Evolutionary conservation across 345 rosid species (phyloP).

Genomic region (Moringa oleifera): DNA sequence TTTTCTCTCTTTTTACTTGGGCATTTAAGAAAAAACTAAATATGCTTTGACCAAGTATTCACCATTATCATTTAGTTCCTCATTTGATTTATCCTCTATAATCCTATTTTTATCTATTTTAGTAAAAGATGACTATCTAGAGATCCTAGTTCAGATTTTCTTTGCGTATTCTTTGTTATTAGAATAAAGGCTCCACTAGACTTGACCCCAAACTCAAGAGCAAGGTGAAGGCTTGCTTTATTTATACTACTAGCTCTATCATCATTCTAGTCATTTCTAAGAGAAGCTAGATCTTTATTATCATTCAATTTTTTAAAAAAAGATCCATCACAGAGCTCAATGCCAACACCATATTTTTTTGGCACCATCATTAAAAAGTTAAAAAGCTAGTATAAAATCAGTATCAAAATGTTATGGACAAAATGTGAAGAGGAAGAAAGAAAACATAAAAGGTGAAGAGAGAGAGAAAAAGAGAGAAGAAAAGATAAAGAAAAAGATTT

Average conservation of each 20-base stretch:
- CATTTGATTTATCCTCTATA: conserved; percentile 67
- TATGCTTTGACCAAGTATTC: conserved; percentile 95
- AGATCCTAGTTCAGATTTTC: conserved; percentile 74
- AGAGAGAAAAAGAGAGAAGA: too few species aligned
- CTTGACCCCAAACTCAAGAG: conserved; percentile 83
- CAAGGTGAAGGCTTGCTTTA: conserved; percentile 96
- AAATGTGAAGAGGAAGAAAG: too few species aligned
- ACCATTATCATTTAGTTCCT: conserved; percentile 90
- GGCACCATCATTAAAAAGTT: conserved; percentile 39
- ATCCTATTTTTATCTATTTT: conserved; percentile 57
- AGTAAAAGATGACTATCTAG: conserved; percentile 65
- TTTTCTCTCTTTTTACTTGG: too few species aligned
- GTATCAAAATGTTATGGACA: too few species aligned
- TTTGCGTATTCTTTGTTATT: conserved; percentile 58
- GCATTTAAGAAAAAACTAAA: conserved; percentile 89
- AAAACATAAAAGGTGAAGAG: too few species aligned
- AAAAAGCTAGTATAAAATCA: conserved; percentile 61
- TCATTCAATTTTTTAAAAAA: conserved; percentile 47
- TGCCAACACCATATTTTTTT: conserved; percentile 30
- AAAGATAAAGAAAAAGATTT: too few species aligned
- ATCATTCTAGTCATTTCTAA: conserved; percentile 79
- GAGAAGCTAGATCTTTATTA: conserved; percentile 46
- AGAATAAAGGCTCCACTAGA: conserved; percentile 72
- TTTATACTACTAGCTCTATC: conserved; percentile 82
- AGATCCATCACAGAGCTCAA: conserved; percentile 60